A percentile compares a stretch with the other conserved stretches of the same genome.
phyloP scores from a whole-genome alignment of 2,329 filamentous ascomycete genomes.

The Microascus cirrosus region DNA sequence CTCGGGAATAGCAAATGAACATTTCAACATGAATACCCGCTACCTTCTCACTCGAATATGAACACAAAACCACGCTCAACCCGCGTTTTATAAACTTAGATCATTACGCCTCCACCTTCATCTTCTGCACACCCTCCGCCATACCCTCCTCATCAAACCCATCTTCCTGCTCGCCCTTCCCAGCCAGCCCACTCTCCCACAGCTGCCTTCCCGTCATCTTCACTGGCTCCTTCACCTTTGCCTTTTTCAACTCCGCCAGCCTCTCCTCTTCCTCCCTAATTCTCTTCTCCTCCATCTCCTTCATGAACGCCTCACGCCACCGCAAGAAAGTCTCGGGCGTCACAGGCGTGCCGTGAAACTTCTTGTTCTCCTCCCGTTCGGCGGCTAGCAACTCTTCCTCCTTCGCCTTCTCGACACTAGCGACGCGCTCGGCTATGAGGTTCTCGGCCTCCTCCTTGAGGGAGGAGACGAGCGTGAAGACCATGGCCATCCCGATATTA shows the following conservation, averaged over 20 bases:
- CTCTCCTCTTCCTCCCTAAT: constrained; percentile 62
- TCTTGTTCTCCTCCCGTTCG: constrained; percentile 89
- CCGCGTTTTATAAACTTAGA: not conserved
- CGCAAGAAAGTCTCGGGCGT: constrained; percentile 75
- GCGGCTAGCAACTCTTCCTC: constrained; percentile 45
- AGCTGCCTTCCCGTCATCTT: constrained; percentile 64
- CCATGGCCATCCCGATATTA: constrained; percentile 94
- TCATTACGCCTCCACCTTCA: constrained; percentile 51
- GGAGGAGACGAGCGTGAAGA: constrained; percentile 80
- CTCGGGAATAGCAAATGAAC: not conserved
- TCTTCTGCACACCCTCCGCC: constrained; percentile 53
- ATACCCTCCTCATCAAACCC: constrained; percentile 51
- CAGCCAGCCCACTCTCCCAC: constrained; percentile 64
- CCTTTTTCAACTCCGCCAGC: constrained; percentile 72
- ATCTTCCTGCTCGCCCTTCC: constrained; percentile 55
- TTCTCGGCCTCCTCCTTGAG: constrained; percentile 88
- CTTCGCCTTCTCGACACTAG: constrained; percentile 44
- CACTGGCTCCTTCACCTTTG: constrained; percentile 62
- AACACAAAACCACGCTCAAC: not conserved
- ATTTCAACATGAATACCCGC: not conserved
- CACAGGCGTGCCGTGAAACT: constrained; percentile 86
- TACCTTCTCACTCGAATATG: not conserved
- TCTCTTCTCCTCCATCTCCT: constrained; percentile 70
- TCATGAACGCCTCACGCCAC: constrained; percentile 69
- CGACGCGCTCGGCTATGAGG: constrained; percentile 64